A percentile compares a stretch with the other conserved stretches of the same genome.
Conservation (phyloP, 371 early-diverging fungal species). For the Quaeritorhiza haematococci region DNA sequence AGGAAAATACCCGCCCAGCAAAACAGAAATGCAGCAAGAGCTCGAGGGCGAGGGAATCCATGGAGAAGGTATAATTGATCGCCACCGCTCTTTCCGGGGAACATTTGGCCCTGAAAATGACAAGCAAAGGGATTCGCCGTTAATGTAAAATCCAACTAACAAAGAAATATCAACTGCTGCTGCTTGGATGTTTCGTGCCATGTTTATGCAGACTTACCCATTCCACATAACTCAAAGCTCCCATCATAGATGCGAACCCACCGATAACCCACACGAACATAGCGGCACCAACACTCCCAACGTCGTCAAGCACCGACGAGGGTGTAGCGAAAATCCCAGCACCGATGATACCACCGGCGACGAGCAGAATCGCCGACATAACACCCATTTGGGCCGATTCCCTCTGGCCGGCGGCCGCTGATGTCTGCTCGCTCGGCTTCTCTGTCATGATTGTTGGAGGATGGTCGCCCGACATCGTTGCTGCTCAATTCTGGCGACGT, state of each 20-base stretch:
- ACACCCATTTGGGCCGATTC: too few relatives aligned
- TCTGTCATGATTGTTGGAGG: too few relatives aligned
- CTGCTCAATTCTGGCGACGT: too few relatives aligned
- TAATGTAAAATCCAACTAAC: not conserved
- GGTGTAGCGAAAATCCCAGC: slow-evolving; percentile 8
- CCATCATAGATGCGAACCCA: slow-evolving; percentile 3
- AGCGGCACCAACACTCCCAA: slow-evolving; percentile 8
- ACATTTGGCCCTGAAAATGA: not conserved
- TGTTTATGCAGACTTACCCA: slow-evolving; percentile 70
- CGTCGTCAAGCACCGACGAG: not conserved
- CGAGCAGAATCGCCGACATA: too few relatives aligned
- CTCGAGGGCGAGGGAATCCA: slow-evolving; percentile 1
- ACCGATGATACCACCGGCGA: too few relatives aligned
- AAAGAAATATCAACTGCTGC: slow-evolving; percentile 6
- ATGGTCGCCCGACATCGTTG: too few relatives aligned
- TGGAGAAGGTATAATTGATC: slow-evolving; percentile 29
- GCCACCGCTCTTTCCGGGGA: too few relatives aligned
- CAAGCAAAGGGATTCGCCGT: not conserved
- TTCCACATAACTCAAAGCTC: slow-evolving; percentile 48
- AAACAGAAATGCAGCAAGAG: not conserved
- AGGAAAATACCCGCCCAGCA: slow-evolving; percentile 9
- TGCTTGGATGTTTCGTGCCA: slow-evolving; percentile 47
- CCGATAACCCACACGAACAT: slow-evolving; percentile 7
- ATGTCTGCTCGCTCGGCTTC: too few relatives aligned
- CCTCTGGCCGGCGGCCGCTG: too few relatives aligned